phyloP scores from a whole-genome alignment of 495 filamentous ascomycete species.

The Saxophila tyrrhenica region DNA sequence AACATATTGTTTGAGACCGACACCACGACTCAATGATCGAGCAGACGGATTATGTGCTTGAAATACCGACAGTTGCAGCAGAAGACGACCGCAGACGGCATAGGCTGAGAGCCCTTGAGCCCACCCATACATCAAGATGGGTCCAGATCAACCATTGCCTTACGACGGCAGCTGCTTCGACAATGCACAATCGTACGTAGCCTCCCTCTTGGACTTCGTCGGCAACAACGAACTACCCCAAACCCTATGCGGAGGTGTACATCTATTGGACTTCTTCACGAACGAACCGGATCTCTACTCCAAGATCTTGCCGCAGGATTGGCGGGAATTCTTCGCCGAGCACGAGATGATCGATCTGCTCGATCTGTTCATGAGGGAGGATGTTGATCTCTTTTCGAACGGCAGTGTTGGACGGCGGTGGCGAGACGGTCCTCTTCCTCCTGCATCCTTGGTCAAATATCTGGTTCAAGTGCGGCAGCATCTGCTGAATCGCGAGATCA shows the following conservation, averaged over 20 bases:
- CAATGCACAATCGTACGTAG: slow-evolving; percentile 60
- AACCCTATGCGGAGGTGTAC: slow-evolving; percentile 81
- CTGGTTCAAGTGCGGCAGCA: slow-evolving; percentile 61
- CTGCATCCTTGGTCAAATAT: slow-evolving; percentile 59
- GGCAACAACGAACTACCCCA: slow-evolving; percentile 68
- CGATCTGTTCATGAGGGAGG: slow-evolving; percentile 65
- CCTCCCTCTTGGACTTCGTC: slow-evolving; percentile 64
- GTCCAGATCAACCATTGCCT: slow-evolving; percentile 44
- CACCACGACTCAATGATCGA: too few relatives aligned
- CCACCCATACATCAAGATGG: slow-evolving; percentile 26
- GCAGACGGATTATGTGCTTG: too few relatives aligned
- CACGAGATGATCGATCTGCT: slow-evolving; percentile 63
- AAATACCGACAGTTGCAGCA: too few relatives aligned
- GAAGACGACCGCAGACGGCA: background rate
- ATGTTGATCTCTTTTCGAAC: slow-evolving; percentile 32
- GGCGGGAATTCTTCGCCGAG: slow-evolving; percentile 63
- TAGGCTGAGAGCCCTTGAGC: background rate
- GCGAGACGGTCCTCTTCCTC: slow-evolving; percentile 47
- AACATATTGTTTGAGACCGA: background rate
- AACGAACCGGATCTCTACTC: slow-evolving; percentile 67
- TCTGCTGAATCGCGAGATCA: slow-evolving; percentile 52
- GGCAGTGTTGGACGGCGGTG: slow-evolving; percentile 21
- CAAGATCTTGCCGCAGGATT: slow-evolving; percentile 59
- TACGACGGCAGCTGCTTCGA: slow-evolving; percentile 42
- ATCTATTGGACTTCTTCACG: slow-evolving; percentile 95